phyloP scores from a whole-genome alignment of 768 basidiomycete species.

The Amanita muscaria region DNA sequence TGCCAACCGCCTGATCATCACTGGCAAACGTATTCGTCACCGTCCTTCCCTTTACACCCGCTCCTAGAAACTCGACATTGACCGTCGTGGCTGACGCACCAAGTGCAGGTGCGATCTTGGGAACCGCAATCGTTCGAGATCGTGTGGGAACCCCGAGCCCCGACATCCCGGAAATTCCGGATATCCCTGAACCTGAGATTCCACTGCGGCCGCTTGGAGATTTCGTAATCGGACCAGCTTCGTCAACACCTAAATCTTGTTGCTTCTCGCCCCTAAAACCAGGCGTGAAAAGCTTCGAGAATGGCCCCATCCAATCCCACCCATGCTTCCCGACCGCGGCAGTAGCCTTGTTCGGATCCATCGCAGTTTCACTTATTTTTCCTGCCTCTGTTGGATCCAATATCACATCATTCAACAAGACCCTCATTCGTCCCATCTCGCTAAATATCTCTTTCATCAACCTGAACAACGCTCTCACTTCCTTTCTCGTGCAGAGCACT shows the following conservation, averaged over 20 bases:
- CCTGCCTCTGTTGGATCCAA: constrained; percentile 75
- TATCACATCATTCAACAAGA: constrained; percentile 80
- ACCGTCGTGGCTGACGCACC: constrained; percentile 88
- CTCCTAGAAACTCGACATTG: constrained; percentile 89
- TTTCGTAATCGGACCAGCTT: background rate
- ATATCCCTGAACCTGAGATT: background rate
- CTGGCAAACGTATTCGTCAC: constrained; percentile 28
- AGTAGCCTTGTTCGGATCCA: constrained; percentile 49
- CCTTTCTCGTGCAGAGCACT: constrained; percentile 60
- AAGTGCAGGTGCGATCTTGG: constrained; percentile 78
- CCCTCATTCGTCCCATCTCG: constrained; percentile 76
- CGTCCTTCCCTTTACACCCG: constrained; percentile 32
- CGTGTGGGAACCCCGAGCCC: constrained; percentile 22
- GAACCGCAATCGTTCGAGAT: constrained; percentile 39
- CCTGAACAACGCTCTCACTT: constrained; percentile 75
- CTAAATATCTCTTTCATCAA: constrained; percentile 77
- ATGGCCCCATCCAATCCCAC: constrained; percentile 70
- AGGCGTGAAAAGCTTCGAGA: constrained; percentile 66
- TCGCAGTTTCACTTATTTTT: constrained; percentile 61
- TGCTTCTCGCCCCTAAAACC: constrained; percentile 17
- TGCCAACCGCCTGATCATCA: background rate
- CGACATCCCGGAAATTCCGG: too few relatives aligned
- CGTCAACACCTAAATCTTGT: too few relatives aligned
- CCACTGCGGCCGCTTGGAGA: constrained; percentile 1
- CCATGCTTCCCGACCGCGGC: constrained; percentile 15